A percentile compares a stretch with the other conserved stretches of the same genome.
phyloP scores from a whole-genome alignment of 768 basidiomycete genomes.

The Peribolospora baueri region DNA sequence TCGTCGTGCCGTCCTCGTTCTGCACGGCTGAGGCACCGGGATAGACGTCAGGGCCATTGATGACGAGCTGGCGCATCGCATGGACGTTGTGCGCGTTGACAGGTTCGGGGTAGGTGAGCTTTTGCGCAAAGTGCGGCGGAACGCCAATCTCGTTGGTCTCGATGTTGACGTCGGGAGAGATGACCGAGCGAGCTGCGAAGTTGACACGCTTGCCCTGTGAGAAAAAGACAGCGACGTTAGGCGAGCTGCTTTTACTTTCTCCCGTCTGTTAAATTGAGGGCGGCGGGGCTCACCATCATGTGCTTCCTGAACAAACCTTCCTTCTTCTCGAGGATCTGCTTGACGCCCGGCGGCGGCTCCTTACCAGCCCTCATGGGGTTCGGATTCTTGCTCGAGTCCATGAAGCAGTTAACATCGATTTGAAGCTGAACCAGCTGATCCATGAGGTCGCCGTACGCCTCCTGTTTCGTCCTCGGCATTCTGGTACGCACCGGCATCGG shows the following conservation, averaged over 20 bases:
- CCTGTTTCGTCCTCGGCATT: background rate
- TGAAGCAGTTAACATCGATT: slow-evolving; percentile 82
- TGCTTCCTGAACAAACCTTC: slow-evolving; percentile 93
- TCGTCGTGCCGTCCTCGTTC: slow-evolving; percentile 74
- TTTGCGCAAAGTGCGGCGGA: slow-evolving; percentile 87
- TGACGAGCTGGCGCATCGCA: slow-evolving; percentile 66
- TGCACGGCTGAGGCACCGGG: slow-evolving; percentile 89
- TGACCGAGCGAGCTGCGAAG: slow-evolving; percentile 97
- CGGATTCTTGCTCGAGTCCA: slow-evolving; percentile 91
- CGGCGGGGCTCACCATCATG: slow-evolving; percentile 60
- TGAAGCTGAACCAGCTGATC: slow-evolving; percentile 74
- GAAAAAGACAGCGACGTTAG: background rate
- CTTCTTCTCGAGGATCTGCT: slow-evolving; percentile 94
- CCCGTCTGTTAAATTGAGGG: background rate
- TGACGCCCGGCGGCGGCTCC: slow-evolving; percentile 73
- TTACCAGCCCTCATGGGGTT: slow-evolving; percentile 61
- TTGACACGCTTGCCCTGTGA: slow-evolving; percentile 91
- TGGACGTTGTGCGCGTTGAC: slow-evolving; percentile 79
- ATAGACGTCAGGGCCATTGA: slow-evolving; percentile 63
- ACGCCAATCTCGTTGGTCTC: slow-evolving; percentile 97
- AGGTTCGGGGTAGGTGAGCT: slow-evolving; percentile 90
- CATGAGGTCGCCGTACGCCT: slow-evolving; percentile 36
- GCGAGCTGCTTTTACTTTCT: background rate
- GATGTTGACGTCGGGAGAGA: slow-evolving; percentile 96
- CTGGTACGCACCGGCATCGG: background rate